Evolutionary conservation across 768 basidiomycete genomes (phyloP), one percentile per base, ranked within the genome.

Genomic region (Brasilioporus rufonigricans): DNA sequence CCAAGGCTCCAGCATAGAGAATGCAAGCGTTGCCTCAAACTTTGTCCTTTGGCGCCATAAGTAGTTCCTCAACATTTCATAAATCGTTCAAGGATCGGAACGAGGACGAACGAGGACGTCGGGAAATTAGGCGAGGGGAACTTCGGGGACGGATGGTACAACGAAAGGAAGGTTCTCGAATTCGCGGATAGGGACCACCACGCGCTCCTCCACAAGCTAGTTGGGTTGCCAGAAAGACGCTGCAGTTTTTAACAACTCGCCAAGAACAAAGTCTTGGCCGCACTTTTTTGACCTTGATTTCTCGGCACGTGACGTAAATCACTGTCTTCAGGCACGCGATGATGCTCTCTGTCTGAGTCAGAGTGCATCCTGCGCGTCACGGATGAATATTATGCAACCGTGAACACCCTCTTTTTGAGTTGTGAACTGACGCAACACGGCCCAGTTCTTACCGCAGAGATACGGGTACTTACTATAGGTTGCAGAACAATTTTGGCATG

Each of bases 1-100:
- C 87, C 86, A 87, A 52, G 81, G 78, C 67, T 89, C 85, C 54
- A 87, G 74, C 74, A 87, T 80, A 18, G 77, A 74, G 40, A 87
- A 70, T 5, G 76, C 86, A 50, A 83, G 79, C 0, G 84, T 85
- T 12, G 78, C 73, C 67, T 86, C 85, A 40, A 71, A 68, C 57
- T 69, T 72, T 50, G 50, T 52, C 43, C 69, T 60, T 36, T 72
- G 71, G 21, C 71, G 69, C 62, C 59, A 61, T 21, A 71, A 50
- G 56, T 71, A 71, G 43, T 71, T 57, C 27, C 55, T 60, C 61
- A 69, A 59, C 65, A 69, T 71, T 50, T 58, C 59, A 58, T 65
- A 46, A 49, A 65, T 50, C 45, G 53, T 23, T n/a, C 31, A 38
- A 35, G 50, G 44, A 14, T 48, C 27, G 5, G 27, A 29, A 29